Evolutionary conservation across 129 eudicot genomes (phyloP).

Genomic region (Artemisia annua): DNA sequence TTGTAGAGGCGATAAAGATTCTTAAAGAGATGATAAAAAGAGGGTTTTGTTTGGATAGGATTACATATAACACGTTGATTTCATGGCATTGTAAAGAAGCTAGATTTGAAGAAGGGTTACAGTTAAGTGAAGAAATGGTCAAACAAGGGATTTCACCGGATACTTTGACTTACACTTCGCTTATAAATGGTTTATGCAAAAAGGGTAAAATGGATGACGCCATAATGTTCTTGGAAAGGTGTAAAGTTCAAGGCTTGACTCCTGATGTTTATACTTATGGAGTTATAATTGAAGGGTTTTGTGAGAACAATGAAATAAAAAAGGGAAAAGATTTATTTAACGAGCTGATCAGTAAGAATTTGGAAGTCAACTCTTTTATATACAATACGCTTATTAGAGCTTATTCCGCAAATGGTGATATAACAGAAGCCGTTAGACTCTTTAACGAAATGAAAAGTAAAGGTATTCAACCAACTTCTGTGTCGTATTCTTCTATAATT

Average conservation of each 20-base stretch:
- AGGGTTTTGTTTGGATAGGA: constrained; percentile 50
- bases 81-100: constrained; percentile 63
- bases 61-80: constrained; percentile 67
- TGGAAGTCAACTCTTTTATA: constrained; percentile 47
- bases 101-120: constrained; percentile 54
- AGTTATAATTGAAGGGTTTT: constrained; percentile 65
- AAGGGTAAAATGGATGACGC: constrained; percentile 83
- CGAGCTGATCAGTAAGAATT: constrained; percentile 42
- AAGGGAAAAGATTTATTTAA: constrained; percentile 56
- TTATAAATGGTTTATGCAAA: constrained; percentile 59
- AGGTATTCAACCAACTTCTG: constrained; percentile 46
- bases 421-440: constrained; percentile 53
- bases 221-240: constrained; percentile 48
- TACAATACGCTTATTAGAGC: constrained; percentile 65
- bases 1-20: constrained; percentile 49
- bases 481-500: constrained; percentile 61
- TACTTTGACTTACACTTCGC: constrained; percentile 50
- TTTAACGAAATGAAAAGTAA: constrained; percentile 62
- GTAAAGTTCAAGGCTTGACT: constrained; percentile 43
- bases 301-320: constrained; percentile 52
- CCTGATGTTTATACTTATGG: constrained; percentile 56
- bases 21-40: constrained; percentile 48
- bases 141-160: constrained; percentile 51
- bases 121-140: constrained; percentile 61
- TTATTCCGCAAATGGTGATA: constrained; percentile 44